Conservation (phyloP, 176 grass and related monocot species). For the Bothriochloa decipiens region DNA sequence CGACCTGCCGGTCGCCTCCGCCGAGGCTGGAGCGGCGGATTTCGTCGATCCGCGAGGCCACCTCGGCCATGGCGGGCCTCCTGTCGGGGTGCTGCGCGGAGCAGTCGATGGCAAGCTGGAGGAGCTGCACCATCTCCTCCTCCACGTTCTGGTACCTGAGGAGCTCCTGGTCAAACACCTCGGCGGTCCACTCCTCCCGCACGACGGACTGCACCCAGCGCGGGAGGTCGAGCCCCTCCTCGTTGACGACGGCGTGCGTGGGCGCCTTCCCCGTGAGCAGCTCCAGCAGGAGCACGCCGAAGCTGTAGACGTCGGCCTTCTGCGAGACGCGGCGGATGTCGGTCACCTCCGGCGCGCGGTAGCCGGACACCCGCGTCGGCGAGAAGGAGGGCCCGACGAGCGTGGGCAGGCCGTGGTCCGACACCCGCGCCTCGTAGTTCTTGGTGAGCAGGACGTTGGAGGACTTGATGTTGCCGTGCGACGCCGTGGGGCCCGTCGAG, state of each 20-base stretch:
- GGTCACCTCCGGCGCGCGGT: slow-evolving; percentile 94
- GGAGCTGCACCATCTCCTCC: slow-evolving; percentile 98
- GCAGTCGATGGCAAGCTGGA: slow-evolving; percentile 97
- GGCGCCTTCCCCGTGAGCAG: slow-evolving; percentile 96
- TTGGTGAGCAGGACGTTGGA: slow-evolving; percentile 97
- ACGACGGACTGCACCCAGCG: slow-evolving; percentile 95
- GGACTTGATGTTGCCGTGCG: slow-evolving; percentile 98
- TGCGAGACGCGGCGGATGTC: slow-evolving; percentile 78
- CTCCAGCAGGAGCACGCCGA: slow-evolving; percentile 85
- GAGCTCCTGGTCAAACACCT: slow-evolving; percentile 98
- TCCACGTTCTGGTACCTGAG: slow-evolving; percentile 83
- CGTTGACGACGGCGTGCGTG: slow-evolving; percentile 86
- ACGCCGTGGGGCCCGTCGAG: slow-evolving; percentile 61
- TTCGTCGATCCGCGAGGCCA: slow-evolving; percentile 71
- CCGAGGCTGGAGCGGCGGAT: slow-evolving; percentile 55
- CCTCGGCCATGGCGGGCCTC: slow-evolving; percentile 72
- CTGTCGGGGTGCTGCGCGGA: slow-evolving; percentile 88
- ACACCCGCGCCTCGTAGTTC: slow-evolving; percentile 79
- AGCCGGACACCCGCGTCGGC: slow-evolving; percentile 67
- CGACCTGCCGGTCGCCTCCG: slow-evolving; percentile 23
- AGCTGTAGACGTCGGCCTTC: slow-evolving; percentile 88
- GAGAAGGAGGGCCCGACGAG: slow-evolving; percentile 71
- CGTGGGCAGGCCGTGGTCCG: slow-evolving; percentile 86
- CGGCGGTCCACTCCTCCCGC: slow-evolving; percentile 88
- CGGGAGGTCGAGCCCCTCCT: slow-evolving; percentile 90